Evolutionary conservation across 2,329 filamentous ascomycete species (phyloP), one percentile per base, ranked within the genome.

Genomic region (Acephala macrosclerotiorum): DNA sequence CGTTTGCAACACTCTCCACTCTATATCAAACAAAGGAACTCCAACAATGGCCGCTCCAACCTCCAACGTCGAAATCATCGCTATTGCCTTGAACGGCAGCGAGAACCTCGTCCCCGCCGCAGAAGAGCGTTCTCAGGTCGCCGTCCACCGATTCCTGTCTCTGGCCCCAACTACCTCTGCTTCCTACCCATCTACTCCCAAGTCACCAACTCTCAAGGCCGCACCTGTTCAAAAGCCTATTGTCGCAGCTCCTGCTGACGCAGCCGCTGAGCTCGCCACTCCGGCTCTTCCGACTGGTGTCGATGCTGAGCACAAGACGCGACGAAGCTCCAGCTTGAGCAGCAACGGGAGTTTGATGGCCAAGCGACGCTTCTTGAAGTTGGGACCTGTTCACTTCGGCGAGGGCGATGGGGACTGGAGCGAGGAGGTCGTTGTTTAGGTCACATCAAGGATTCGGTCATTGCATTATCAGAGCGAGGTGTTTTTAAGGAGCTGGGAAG

Each of bases 371-470:
- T 75, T 74, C 62, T 66, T 75, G 61, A 74, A 69, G 60, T 58
- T 76, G 60, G 70, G 71, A 1, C 73, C 73, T 20, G 73, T 75
- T 26, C 71, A 75, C 61, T 70, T 64, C 38, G 72, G 74, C 2
- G 65, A 65, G 40, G 63, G 66, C 16, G 69, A 65, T 22, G 70
- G 71, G n/a, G 75, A 75, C 64, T 75, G 72, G 71, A 74, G 71
- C 62, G 74, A 75, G 68, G 69, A 72, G 25, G 70, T 71, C 55
- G 26, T 73, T 26, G 59, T 66, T 36, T 65, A 55, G 53, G 60
- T 59, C 29, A 35, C 33, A 18, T 38, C 29, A 40, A n/a, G 33
- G 20, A 11, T 33, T 22, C 29, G n/a, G 18, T 29, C 20, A 40
- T 29, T 55, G 56, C n/a, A 58, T 49, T 22, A 58, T 16, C 33